Conservation (phyloP, 2,329 filamentous ascomycete species). For the Corniculantispora saksenae region DNA sequence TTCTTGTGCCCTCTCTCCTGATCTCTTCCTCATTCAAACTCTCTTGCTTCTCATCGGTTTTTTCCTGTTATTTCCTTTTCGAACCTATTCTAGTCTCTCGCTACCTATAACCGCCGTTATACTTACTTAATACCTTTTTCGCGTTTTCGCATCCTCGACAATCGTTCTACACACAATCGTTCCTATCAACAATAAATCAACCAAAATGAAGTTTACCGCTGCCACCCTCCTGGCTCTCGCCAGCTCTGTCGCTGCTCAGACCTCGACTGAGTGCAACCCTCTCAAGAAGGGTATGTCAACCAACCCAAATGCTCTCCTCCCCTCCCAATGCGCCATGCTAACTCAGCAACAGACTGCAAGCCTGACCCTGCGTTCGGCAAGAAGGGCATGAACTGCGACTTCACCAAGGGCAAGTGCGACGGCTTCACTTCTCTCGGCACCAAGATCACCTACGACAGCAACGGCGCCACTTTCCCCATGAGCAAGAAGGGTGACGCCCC, state of each 20-base stretch:
- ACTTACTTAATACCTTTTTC: conserved; percentile 6
- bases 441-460: conserved; percentile 45
- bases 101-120: conserved; percentile 6
- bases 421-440: conserved; percentile 53
- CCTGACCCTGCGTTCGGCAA: conserved; percentile 75
- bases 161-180: conserved; percentile 11
- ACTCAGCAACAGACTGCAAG: conserved; percentile 58
- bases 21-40: conserved; percentile 7
- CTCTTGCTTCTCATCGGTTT: not conserved
- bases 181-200: conserved; percentile 3
- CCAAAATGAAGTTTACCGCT: conserved; percentile 44
- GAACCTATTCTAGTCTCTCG: conserved; percentile 20
- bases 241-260: conserved; percentile 56
- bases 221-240: conserved; percentile 51
- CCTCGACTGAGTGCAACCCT: conserved; percentile 57
- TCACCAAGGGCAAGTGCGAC: conserved; percentile 69
- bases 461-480: conserved; percentile 66
- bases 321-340: conserved; percentile 26
- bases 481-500: conserved; percentile 64
- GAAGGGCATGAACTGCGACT: conserved; percentile 63
- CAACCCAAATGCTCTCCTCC: not conserved
- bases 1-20: not conserved
- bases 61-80: conserved; percentile 2
- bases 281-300: conserved; percentile 49
- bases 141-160: conserved; percentile 13